Conservation (phyloP, 148 eudicot species). For the Heliamphora exappendiculata region DNA sequence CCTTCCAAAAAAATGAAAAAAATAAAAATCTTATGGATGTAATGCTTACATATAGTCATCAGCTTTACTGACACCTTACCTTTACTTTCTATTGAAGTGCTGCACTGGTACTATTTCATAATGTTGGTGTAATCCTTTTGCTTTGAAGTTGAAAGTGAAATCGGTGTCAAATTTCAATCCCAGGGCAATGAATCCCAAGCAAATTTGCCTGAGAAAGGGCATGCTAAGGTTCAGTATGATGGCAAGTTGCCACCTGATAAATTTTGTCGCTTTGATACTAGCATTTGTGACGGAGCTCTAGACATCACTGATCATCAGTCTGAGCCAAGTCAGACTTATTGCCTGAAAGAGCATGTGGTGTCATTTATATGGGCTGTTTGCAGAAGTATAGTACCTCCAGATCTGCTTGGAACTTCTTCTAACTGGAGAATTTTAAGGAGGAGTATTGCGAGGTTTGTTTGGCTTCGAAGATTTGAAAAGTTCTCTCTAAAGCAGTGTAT, state of each 20-base stretch:
- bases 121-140: not conserved
- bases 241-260: conserved; percentile 4
- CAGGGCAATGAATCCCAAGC: conserved; percentile 19
- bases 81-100: not conserved
- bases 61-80: not conserved
- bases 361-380: conserved; percentile 90
- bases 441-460: conserved; percentile 59
- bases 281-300: conserved; percentile 5
- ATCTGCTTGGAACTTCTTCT: conserved; percentile 52
- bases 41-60: not conserved
- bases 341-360: conserved; percentile 55
- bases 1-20: no score
- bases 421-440: conserved; percentile 55
- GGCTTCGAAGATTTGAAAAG: conserved; percentile 62
- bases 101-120: not conserved
- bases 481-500: conserved; percentile 57
- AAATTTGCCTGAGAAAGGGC: conserved; percentile 2
- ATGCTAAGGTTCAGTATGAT: not conserved
- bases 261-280: conserved; percentile 5
- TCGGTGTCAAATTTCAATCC: conserved; percentile 9
- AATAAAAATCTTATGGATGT: not conserved
- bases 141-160: not conserved
- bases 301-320: conserved; percentile 25
- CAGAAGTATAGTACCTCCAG: conserved; percentile 57
- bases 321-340: conserved; percentile 35